phyloP scores from a whole-genome alignment of 768 basidiomycete genomes.

The Termitomyces sp. region DNA sequence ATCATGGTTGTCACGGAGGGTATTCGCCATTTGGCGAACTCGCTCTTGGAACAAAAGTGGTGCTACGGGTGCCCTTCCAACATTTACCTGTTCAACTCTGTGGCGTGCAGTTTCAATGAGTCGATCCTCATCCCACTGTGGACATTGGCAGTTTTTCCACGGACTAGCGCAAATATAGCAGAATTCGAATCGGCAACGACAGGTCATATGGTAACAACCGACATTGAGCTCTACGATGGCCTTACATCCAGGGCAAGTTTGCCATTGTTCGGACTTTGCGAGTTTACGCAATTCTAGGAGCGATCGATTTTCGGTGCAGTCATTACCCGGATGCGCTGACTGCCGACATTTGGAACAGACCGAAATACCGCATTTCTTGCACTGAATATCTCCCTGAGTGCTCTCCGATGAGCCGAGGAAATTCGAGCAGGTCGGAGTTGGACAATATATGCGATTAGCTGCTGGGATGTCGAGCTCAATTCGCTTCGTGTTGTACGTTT shows the following conservation, averaged over 20 bases:
- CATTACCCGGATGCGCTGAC: slow-evolving; percentile 34
- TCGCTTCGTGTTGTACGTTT: slow-evolving; percentile 11
- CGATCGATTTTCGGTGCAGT: slow-evolving; percentile 43
- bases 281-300: slow-evolving; percentile 43
- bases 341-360: slow-evolving; percentile 54
- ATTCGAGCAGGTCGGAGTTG: slow-evolving; percentile 37
- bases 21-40: slow-evolving; percentile 31
- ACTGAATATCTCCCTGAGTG: slow-evolving; percentile 26
- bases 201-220: slow-evolving; percentile 70
- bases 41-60: slow-evolving; percentile 30
- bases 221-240: slow-evolving; percentile 52
- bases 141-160: slow-evolving; percentile 65
- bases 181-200: slow-evolving; percentile 55
- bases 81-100: slow-evolving; percentile 30
- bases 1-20: slow-evolving; percentile 52
- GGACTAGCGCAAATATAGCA: slow-evolving; percentile 61
- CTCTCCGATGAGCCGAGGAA: slow-evolving; percentile 37
- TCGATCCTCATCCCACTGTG: slow-evolving; percentile 62
- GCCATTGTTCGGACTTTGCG: slow-evolving; percentile 49
- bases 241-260: slow-evolving; percentile 61
- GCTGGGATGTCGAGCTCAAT: slow-evolving; percentile 18
- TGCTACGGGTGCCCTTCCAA: slow-evolving; percentile 25
- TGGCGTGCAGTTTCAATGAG: slow-evolving; percentile 33
- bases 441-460: slow-evolving; percentile 21
- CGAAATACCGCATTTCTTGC: slow-evolving; percentile 36